Evolutionary conservation across 345 rosid genomes (phyloP).

Genomic region (Bruguiera parviflora): DNA sequence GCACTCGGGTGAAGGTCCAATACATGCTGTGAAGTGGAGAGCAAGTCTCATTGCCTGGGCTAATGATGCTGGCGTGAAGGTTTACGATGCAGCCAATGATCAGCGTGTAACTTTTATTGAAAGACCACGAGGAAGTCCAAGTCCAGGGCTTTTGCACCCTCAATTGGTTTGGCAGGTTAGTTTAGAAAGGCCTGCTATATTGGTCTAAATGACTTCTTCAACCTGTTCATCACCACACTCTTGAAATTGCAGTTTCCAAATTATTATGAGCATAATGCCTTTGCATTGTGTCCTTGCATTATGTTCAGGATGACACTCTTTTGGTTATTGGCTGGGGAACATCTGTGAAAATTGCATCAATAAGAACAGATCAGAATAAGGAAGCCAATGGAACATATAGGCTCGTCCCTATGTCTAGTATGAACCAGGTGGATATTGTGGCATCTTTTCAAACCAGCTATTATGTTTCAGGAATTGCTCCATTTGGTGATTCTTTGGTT

Average conservation of each 20-base stretch:
- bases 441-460: constrained; percentile 98
- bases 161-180: constrained; percentile 99
- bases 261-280: neutral
- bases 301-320: constrained; percentile 69
- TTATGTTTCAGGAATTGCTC: constrained; percentile 98
- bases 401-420: constrained; percentile 48
- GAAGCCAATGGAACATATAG: constrained; percentile 64
- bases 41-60: constrained; percentile 98
- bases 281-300: constrained; percentile 16
- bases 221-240: too few species aligned
- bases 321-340: constrained; percentile 83
- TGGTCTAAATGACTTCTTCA: too few species aligned
- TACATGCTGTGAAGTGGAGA: constrained; percentile 93
- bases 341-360: constrained; percentile 79
- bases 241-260: too few species aligned
- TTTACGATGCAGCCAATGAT: constrained; percentile 88
- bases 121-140: constrained; percentile 87
- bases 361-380: constrained; percentile 54
- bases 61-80: constrained; percentile 93
- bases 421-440: constrained; percentile 89
- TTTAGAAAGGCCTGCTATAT: neutral
- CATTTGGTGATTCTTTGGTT: constrained; percentile 96
- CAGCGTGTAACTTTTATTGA: constrained; percentile 93
- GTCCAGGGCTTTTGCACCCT: constrained; percentile 82
- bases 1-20: constrained; percentile 99